Base-by-base conservation (phyloP, 1,284 basidiomycete genomes). In the Ustilago nuda region DNA sequence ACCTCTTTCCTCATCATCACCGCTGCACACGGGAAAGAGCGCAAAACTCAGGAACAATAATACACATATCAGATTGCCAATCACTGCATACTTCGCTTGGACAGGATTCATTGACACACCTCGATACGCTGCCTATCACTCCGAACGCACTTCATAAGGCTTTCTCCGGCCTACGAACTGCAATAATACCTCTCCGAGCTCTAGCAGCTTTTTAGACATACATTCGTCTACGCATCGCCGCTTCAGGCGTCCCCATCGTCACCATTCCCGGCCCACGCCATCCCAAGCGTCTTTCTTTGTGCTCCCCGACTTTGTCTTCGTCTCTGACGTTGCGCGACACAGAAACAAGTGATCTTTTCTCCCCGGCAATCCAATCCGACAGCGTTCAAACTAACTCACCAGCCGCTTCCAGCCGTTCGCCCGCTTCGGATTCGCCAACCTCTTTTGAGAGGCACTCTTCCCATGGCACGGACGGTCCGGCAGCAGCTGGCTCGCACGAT, bases 241-340 rank as follows among this genome's bases (percentile, higher is more conserved):
- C 57, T 37, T 39, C 36, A 32, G 23, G 50, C 66, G 33, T 33
- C 36, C 39, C 37, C n/a, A 5, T 33, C 23, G 13, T 36, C 73
- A 72, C 32, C 74, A 76, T 76, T 72, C 55, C 74, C n/a, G 37
- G 39, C 32, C 68, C 68, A 66, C 67, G 73, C 52, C 74, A 76
- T 56, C 74, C 72, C 39, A 76, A 76, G 57, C 74, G 66, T 51
- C 74, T 76, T 50, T 76, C 74, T 4, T 66, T 76, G 35, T 72
- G 69, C 57, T 72, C 74, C 9, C 66, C 70, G 0, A 66, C 65
- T n/a, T 23, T 72, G 17, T 66, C 73, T 5, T 59, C 68, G 37
- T 66, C 70, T 13, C 56, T 62, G 35, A 56, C 50, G 17, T 37
- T 72, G 12, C 58, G 62, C 41, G 59, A 62, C 23, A 19, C 32